These are phyloP conservation scores for Colletotrichum endophyticum DNA, from an alignment of 2,329 filamentous ascomycete genomes.

Conservation along the genomic window DNA sequence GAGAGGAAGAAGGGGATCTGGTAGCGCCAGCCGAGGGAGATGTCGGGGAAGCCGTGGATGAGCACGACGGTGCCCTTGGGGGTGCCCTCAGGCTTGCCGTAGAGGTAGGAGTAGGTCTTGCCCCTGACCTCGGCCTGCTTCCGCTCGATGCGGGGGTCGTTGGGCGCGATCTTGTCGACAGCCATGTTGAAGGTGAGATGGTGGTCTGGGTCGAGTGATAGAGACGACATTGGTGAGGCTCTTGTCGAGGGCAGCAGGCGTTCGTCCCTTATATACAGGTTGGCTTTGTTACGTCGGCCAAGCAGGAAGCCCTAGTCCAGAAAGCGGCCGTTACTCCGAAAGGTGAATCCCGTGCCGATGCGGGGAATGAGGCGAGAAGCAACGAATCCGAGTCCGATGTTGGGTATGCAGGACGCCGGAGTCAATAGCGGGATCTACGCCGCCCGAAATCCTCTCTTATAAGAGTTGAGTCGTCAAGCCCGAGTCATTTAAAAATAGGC, in stretches of 20 bases:
- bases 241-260: not conserved
- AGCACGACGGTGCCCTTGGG: slow-evolving; percentile 53
- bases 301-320: not conserved
- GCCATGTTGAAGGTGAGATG: slow-evolving; percentile 45
- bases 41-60: slow-evolving; percentile 82
- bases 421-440: not conserved
- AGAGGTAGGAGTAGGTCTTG: slow-evolving; percentile 71
- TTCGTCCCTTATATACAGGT: not conserved
- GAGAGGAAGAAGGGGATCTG: slow-evolving; percentile 80
- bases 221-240: not conserved
- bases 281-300: not conserved
- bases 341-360: not conserved
- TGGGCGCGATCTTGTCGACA: slow-evolving; percentile 66
- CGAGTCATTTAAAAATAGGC: not conserved
- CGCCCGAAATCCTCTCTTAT: not conserved
- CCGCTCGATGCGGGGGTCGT: slow-evolving; percentile 71
- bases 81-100: slow-evolving; percentile 52
- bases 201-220: not conserved
- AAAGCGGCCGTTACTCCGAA: not conserved
- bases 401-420: not conserved
- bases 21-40: slow-evolving; percentile 85
- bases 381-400: not conserved
- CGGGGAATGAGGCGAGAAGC: slow-evolving; percentile 1
- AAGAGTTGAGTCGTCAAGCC: not conserved
- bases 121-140: slow-evolving; percentile 69